Conservation (phyloP, 2,329 filamentous ascomycete genomes). For the Hymenoscyphus scutula region DNA sequence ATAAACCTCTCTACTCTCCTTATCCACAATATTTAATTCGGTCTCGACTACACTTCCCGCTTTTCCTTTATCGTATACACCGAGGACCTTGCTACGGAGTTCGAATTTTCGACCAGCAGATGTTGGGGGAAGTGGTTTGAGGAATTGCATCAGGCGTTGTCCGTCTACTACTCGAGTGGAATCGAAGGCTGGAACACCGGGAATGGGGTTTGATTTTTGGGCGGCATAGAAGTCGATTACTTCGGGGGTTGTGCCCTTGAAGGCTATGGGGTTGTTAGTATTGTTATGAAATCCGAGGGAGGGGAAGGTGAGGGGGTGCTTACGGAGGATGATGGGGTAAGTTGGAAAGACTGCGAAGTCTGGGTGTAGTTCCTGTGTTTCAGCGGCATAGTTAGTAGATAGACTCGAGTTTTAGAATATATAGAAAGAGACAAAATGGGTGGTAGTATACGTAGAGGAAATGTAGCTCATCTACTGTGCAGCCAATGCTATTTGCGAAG, state of each 20-base stretch:
- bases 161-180: conserved; percentile 62
- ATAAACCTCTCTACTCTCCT: conserved; percentile 59
- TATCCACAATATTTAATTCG: conserved; percentile 63
- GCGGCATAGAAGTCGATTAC: conserved; percentile 69
- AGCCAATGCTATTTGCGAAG: conserved; percentile 87
- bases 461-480: conserved; percentile 79
- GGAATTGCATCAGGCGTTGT: conserved; percentile 61
- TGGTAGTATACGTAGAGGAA: conserved; percentile 76
- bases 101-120: conserved; percentile 63
- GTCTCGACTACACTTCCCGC: conserved; percentile 66
- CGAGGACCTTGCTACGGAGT: conserved; percentile 61
- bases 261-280: conserved; percentile 43
- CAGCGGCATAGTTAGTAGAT: background rate
- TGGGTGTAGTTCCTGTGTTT: conserved; percentile 74
- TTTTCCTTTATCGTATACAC: conserved; percentile 73
- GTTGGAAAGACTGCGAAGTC: conserved; percentile 87
- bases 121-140: conserved; percentile 61
- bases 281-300: background rate
- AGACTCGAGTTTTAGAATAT: conserved; percentile 6
- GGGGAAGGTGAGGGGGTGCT: conserved; percentile 8
- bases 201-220: conserved; percentile 53
- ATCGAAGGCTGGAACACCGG: conserved; percentile 65
- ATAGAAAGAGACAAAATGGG: conserved; percentile 30
- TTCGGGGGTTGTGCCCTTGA: conserved; percentile 65
- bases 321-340: conserved; percentile 33